Percentiles rank a stretch among this genome's conserved stretches.
phyloP scores from a whole-genome alignment of 2,329 filamentous ascomycete genomes.

The Mariannaea elegans region DNA sequence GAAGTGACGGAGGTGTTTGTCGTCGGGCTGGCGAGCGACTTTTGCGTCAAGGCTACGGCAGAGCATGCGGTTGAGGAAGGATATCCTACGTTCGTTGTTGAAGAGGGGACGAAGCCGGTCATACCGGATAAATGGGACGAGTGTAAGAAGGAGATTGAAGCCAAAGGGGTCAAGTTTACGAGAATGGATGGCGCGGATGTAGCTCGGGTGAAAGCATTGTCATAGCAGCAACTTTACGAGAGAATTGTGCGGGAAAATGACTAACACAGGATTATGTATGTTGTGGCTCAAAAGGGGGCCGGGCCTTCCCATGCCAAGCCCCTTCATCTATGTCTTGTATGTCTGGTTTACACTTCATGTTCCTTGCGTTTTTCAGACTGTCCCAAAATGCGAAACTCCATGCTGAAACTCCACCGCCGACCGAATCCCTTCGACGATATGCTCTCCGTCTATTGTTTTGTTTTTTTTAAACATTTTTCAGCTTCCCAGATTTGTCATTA shows the following conservation, averaged over 20 bases:
- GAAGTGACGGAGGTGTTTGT: constrained; percentile 82
- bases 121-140: constrained; percentile 67
- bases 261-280: constrained; percentile 26
- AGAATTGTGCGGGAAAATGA: not conserved
- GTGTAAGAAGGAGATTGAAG: constrained; percentile 62
- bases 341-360: constrained; percentile 35
- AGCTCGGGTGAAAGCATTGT: constrained; percentile 30
- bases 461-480: constrained; percentile 12
- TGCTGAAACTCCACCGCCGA: constrained; percentile 31
- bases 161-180: constrained; percentile 70
- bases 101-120: constrained; percentile 81
- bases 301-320: constrained; percentile 23
- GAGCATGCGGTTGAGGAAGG: constrained; percentile 79
- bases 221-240: not conserved
- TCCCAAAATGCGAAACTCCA: constrained; percentile 42
- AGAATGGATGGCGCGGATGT: constrained; percentile 40
- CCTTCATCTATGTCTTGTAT: constrained; percentile 26
- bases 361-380: constrained; percentile 35
- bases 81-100: constrained; percentile 79
- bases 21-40: constrained; percentile 87
- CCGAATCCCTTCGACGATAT: constrained; percentile 29
- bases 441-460: constrained; percentile 27
- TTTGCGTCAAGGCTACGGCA: constrained; percentile 86
- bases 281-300: constrained; percentile 28
- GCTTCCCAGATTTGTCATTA: constrained; percentile 13